Evolutionary conservation across 2,329 filamentous ascomycete genomes (phyloP).

Genomic region (Shiraia sp.): DNA sequence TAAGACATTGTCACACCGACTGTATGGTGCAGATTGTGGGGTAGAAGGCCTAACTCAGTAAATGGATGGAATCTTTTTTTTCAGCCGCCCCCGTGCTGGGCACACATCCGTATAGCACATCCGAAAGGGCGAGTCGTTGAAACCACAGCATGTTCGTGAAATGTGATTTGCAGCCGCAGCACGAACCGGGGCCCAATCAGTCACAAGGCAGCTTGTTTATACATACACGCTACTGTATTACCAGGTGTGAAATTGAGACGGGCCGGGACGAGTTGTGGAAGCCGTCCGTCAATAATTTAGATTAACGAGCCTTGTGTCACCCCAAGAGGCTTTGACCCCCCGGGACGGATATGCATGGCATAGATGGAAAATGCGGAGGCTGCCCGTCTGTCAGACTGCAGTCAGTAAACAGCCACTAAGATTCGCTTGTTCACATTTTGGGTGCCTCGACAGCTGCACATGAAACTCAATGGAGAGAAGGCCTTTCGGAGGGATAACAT

Average conservation of each 20-base stretch:
- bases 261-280: slow-evolving; percentile 40
- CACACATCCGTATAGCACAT: slow-evolving; percentile 25
- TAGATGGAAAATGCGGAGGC: slow-evolving; percentile 22
- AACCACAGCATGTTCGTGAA: slow-evolving; percentile 11
- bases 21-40: slow-evolving; percentile 29
- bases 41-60: slow-evolving; percentile 13
- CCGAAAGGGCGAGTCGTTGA: no score
- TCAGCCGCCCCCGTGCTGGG: slow-evolving; percentile 22
- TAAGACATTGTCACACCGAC: slow-evolving; percentile 16
- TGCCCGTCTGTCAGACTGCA: slow-evolving; percentile 19
- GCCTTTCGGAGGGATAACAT: slow-evolving; percentile 26
- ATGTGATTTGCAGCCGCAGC: not conserved
- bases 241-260: slow-evolving; percentile 35
- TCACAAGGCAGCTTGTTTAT: slow-evolving; percentile 12
- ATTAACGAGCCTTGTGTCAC: slow-evolving; percentile 41
- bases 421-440: slow-evolving; percentile 16
- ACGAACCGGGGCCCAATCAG: slow-evolving; percentile 7
- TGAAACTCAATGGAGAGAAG: slow-evolving; percentile 20
- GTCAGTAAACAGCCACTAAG: slow-evolving; percentile 9
- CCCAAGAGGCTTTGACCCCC: slow-evolving; percentile 13
- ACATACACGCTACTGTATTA: slow-evolving; percentile 6
- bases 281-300: slow-evolving; percentile 27
- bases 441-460: slow-evolving; percentile 26
- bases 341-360: slow-evolving; percentile 27
- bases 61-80: slow-evolving; percentile 15